Base-by-base conservation (phyloP, 805 yeast genomes). In the Torulaspora indica region DNA sequence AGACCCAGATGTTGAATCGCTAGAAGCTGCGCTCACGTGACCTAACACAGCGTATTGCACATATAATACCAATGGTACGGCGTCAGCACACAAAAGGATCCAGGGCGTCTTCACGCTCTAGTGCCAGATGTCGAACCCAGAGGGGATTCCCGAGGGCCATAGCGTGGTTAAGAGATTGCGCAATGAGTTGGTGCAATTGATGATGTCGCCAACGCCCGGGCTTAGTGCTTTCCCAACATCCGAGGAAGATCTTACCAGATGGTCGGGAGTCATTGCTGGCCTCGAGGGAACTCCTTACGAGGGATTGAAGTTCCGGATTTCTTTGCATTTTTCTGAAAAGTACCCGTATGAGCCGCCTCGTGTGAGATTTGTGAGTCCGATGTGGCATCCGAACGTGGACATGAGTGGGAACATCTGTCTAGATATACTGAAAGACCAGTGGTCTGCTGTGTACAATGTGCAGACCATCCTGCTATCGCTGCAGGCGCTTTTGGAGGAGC, bases 381-480 rank as follows among this genome's bases (percentile, higher is more conserved):
- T 78, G 73, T 77, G 78, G 73, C 85, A 79, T 55, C 85, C 85
- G 22, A 79, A 80, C 56, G 77, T 79, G 48, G 82, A 78, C 52
- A 74, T 76, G 70, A 66, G 74, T 42, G 85, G 85, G n/a, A 73
- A 77, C 49, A 81, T 80, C 47, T 80, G 85, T 51, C 66, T 79
- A 35, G 82, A 79, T 57, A 79, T 80, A 42, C 67, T 80, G 58
- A 78, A 79, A 57, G 82, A 78, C 40, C 71, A 78, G 50, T 80
- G 85, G 85, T 72, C 79, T 40, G 83, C 81, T 1, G 75, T 78
- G 8, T 78, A 77, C 61, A 77, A 78, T 51, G 79, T 80, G 8
- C 81, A 77, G 62, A 76, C 81, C 38, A 75, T 79, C 42, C 65
- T 79, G 54, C 65, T 80, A 43, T 76, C 82, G 18, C 64, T 79